phyloP scores from a whole-genome alignment of 768 basidiomycete genomes.

The Pleurotus pulmonarius region DNA sequence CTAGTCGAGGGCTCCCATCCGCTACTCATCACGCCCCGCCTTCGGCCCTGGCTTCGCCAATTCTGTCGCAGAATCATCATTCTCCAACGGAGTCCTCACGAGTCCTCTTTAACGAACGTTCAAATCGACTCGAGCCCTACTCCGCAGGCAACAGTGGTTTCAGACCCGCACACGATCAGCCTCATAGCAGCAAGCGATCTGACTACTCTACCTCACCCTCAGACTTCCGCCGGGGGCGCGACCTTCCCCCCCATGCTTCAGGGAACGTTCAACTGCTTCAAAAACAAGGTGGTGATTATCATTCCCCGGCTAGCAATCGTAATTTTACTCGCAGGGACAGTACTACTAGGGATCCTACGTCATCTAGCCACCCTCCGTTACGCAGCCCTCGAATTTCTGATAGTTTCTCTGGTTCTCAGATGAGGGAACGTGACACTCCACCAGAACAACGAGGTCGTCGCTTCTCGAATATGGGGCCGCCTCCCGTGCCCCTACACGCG shows the following conservation, averaged over 20 bases:
- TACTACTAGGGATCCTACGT: slow-evolving; percentile 17
- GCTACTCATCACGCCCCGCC: slow-evolving; percentile 15
- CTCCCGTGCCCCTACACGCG: slow-evolving; percentile 39
- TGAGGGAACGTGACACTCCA: not conserved
- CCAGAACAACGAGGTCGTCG: slow-evolving; percentile 12
- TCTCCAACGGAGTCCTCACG: slow-evolving; percentile 60
- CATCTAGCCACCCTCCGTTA: slow-evolving; percentile 34
- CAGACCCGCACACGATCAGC: slow-evolving; percentile 32
- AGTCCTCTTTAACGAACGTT: slow-evolving; percentile 93
- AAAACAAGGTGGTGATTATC: slow-evolving; percentile 38
- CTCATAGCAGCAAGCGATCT: slow-evolving; percentile 42
- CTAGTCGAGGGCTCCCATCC: slow-evolving; percentile 37
- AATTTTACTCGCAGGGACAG: not conserved
- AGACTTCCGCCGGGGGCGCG: slow-evolving; percentile 44
- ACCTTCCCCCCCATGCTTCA: slow-evolving; percentile 33
- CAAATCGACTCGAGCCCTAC: slow-evolving; percentile 86
- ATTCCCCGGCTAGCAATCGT: not conserved
- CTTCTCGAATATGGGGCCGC: slow-evolving; percentile 48
- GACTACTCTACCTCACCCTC: slow-evolving; percentile 32
- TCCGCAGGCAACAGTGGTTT: slow-evolving; percentile 29
- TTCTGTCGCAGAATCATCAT: slow-evolving; percentile 30
- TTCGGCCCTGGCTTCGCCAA: slow-evolving; percentile 28
- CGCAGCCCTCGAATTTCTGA: slow-evolving; percentile 33
- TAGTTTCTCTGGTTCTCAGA: slow-evolving; percentile 9
- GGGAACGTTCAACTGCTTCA: slow-evolving; percentile 56